Conservation (phyloP, 1,284 basidiomycete species). For the Testicularia cyperi region DNA sequence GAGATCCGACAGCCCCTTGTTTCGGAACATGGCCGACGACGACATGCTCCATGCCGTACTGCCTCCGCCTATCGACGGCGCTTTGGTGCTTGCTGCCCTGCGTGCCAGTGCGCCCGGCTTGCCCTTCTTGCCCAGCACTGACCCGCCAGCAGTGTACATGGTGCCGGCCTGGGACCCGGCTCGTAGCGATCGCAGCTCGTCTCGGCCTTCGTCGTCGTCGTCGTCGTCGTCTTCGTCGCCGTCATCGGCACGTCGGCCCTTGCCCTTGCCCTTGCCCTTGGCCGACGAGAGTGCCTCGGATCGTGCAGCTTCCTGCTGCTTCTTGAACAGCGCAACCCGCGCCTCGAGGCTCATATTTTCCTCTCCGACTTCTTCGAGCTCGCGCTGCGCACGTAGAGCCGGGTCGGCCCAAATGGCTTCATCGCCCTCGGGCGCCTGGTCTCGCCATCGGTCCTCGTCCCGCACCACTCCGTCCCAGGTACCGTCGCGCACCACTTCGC, state of each 20-base stretch:
- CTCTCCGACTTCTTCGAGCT: slow-evolving; percentile 23
- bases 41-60: slow-evolving; percentile 70
- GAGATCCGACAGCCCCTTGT: slow-evolving; percentile 79
- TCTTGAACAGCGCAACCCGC: slow-evolving; percentile 56
- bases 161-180: slow-evolving; percentile 17
- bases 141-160: slow-evolving; percentile 35
- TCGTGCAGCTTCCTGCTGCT: slow-evolving; percentile 32
- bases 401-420: slow-evolving; percentile 50
- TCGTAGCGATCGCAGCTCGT: slow-evolving; percentile 37
- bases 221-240: slow-evolving; percentile 6
- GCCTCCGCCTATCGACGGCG: slow-evolving; percentile 46
- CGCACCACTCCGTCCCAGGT: slow-evolving; percentile 44
- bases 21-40: slow-evolving; percentile 91
- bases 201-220: slow-evolving; percentile 40
- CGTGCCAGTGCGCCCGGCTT: slow-evolving; percentile 52
- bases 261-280: slow-evolving; percentile 1
- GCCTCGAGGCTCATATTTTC: slow-evolving; percentile 50
- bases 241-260: neutral
- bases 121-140: slow-evolving; percentile 42
- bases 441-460: slow-evolving; percentile 43
- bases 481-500: slow-evolving; percentile 68
- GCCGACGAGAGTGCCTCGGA: slow-evolving; percentile 3
- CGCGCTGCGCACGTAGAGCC: slow-evolving; percentile 29
- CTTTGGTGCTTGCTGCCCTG: slow-evolving; percentile 47
- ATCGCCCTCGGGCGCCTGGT: slow-evolving; percentile 54